A percentile compares a stretch with the other conserved stretches of the same genome.
phyloP scores from a whole-genome alignment of 768 basidiomycete genomes.

The Mycena vitilis region DNA sequence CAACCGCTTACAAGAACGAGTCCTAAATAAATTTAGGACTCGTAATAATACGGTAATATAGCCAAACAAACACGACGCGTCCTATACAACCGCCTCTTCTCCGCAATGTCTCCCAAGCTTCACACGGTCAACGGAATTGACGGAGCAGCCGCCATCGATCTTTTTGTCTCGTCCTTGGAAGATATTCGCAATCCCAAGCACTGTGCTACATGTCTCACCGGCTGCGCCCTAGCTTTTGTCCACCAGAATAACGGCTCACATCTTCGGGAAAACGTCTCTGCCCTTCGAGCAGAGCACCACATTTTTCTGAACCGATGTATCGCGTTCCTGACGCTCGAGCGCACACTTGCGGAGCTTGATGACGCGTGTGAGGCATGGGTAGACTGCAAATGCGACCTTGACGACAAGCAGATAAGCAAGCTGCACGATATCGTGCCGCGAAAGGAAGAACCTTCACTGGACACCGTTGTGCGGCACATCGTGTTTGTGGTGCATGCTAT shows the following conservation, averaged over 20 bases:
- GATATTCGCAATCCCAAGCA: constrained; percentile 16
- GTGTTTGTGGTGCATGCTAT: constrained; percentile 12
- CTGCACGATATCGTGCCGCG: constrained; percentile 11
- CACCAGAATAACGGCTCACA: constrained; percentile 2
- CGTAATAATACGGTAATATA: background rate
- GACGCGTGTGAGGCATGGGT: background rate
- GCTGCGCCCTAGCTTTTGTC: constrained; percentile 13
- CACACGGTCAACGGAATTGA: background rate
- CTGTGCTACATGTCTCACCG: constrained; percentile 12
- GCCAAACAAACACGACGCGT: constrained; percentile 7
- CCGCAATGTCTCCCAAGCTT: background rate
- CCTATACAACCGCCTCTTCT: background rate
- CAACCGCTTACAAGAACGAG: too few species aligned
- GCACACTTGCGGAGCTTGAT: constrained; percentile 8
- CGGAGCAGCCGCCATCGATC: constrained; percentile 10
- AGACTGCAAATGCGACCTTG: constrained; percentile 9
- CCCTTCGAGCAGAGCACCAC: constrained; percentile 6
- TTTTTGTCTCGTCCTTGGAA: constrained; percentile 17
- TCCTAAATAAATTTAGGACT: too few species aligned
- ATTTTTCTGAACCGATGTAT: background rate
- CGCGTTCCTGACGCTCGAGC: constrained; percentile 19
- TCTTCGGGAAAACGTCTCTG: constrained; percentile 3
- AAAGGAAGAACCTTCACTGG: background rate
- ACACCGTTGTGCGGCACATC: constrained; percentile 6
- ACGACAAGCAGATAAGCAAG: background rate